Percentiles rank a stretch among this genome's conserved stretches.
Evolutionary conservation across 2,329 filamentous ascomycete species (phyloP).

Genomic region (Samsoniella hepiali): DNA sequence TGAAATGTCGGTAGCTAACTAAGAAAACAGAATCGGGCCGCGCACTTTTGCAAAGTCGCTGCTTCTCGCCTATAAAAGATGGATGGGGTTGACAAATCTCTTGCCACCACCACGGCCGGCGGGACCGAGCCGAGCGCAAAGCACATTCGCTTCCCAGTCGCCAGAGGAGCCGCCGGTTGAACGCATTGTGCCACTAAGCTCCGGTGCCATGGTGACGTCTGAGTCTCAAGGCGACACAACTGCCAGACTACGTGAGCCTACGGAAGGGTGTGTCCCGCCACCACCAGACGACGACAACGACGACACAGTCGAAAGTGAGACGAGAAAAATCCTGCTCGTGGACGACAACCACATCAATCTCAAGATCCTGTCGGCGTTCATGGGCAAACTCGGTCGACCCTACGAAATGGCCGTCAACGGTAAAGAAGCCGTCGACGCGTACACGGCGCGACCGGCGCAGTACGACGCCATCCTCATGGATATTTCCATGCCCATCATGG

Average conservation of each 20-base stretch:
- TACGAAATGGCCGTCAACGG: conserved; percentile 35
- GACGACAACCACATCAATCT: conserved; percentile 43
- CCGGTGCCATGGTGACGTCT: neutral
- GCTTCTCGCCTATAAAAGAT: neutral
- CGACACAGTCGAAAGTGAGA: neutral
- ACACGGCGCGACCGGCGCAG: conserved; percentile 22
- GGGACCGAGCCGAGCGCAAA: neutral
- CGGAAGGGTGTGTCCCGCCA: neutral
- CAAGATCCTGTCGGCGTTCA: conserved; percentile 32
- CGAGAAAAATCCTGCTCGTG: conserved; percentile 34
- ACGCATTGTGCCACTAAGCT: neutral
- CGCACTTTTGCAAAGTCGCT: conserved; percentile 36
- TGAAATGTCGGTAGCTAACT: neutral
- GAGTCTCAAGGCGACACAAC: neutral
- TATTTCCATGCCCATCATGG: conserved; percentile 57
- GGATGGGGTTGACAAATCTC: neutral
- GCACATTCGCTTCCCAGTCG: neutral
- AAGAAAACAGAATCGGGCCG: conserved; percentile 31
- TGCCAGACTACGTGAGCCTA: neutral
- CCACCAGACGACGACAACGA: neutral
- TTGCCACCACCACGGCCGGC: neutral
- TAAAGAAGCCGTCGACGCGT: conserved; percentile 33
- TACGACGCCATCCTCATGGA: conserved; percentile 42
- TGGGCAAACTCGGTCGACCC: conserved; percentile 32
- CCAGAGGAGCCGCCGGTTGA: neutral